phyloP scores from a whole-genome alignment of 1,284 basidiomycete genomes.

The Papiliotrema terrestris region DNA sequence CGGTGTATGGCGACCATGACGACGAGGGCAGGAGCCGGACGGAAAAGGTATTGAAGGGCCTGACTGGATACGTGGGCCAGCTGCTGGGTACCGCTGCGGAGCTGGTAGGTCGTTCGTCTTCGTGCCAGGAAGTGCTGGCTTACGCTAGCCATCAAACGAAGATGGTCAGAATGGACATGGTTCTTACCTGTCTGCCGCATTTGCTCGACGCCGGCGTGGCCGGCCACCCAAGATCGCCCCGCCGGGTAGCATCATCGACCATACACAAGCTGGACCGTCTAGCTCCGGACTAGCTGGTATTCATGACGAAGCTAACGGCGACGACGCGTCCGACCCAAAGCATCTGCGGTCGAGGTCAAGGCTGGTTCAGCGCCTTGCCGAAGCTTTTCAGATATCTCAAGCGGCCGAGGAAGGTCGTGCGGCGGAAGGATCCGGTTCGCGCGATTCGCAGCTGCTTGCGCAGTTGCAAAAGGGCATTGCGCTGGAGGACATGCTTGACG shows the following conservation, averaged over 20 bases:
- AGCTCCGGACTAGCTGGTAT: no score
- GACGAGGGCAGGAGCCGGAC: conserved; percentile 19
- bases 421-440: no score
- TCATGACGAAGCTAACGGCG: no score
- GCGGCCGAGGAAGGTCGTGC: no score
- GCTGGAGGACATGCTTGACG: not conserved
- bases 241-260: no score
- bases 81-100: conserved; percentile 7
- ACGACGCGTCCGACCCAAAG: no score
- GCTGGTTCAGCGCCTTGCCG: not conserved
- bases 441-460: no score
- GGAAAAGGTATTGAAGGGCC: conserved; percentile 27
- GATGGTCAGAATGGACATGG: not conserved
- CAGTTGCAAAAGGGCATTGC: no score
- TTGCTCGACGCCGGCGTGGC: conserved; percentile 13
- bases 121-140: not conserved
- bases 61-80: conserved; percentile 22
- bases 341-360: not conserved
- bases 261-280: no score
- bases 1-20: conserved; percentile 21
- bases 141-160: no score
- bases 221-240: conserved; percentile 13
- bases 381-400: not conserved
- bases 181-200: not conserved
- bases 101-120: conserved; percentile 2